Conservation (phyloP, 805 yeast genomes). For the Zygotorulaspora sp. region DNA sequence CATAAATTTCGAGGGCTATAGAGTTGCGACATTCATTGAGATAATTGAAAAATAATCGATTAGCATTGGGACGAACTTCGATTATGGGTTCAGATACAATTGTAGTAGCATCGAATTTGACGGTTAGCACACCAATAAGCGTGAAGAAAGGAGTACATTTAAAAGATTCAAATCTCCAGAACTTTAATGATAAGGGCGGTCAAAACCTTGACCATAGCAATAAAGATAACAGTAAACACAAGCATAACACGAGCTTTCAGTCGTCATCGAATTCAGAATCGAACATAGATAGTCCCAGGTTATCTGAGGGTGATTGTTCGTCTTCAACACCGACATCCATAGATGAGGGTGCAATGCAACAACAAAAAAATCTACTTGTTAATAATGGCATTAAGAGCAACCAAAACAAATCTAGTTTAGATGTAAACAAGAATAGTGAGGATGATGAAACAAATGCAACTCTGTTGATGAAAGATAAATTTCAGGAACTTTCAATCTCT, state of each 20-base stretch:
- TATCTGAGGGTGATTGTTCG: conserved; percentile 19
- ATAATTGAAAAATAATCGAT: no score
- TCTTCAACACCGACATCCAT: conserved; percentile 23
- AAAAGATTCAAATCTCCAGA: no score
- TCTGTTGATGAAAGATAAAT: background rate
- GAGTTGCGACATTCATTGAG: no score
- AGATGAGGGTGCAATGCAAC: conserved; percentile 15
- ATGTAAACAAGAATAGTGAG: background rate
- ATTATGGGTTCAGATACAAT: no score
- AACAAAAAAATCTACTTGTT: conserved; percentile 7
- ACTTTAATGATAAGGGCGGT: no score
- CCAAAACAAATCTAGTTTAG: no score
- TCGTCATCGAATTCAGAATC: conserved; percentile 26
- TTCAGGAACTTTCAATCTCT: background rate
- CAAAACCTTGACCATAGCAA: no score
- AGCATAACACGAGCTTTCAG: conserved; percentile 19
- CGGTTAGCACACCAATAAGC: no score
- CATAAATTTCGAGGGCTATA: no score
- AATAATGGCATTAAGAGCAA: background rate
- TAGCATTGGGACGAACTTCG: no score
- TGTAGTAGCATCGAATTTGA: no score
- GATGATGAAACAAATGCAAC: background rate
- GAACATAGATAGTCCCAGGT: conserved; percentile 22
- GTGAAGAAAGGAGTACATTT: no score
- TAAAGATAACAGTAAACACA: conserved; percentile 5